Evolutionary conservation across 129 eudicot genomes (phyloP), one percentile per base, ranked within the genome.

Genomic region (Flaveria brownii): DNA sequence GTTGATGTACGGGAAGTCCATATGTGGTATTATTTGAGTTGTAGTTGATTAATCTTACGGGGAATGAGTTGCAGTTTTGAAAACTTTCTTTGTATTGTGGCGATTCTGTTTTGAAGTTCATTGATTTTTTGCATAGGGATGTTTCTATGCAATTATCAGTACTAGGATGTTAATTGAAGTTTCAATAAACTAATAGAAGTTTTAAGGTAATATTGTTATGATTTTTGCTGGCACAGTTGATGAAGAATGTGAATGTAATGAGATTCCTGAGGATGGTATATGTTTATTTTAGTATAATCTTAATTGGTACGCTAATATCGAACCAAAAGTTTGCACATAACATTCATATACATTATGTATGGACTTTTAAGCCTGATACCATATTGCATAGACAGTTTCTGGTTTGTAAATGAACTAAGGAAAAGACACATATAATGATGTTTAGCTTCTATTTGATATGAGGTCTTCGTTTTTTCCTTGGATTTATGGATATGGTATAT

Each of bases 51-150:
- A 30, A 30, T 3, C 5, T 2, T 0, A 30, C 36, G 36, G 36
- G 36, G 36, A 30, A 3, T 30, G 36, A 30, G 36, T 30, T 30
- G 36, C 20, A 42, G 56, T 62, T 45, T 25, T 62, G 49, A 46
- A 28, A 62, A 47, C 16, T 47, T 63, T 20, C 1, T 36, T 76
- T 59, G n/a, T 59, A 15, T 72, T 39, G 49, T 42, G 23, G 73
- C 9, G 56, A 45, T 26, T 70, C 22, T 67, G 73, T 65, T 17
- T 57, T 20, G 8, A 79, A 57, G 59, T 70, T 70, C 41, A 3
- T 12, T 41, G 23, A 62, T 49, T 36, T 72, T 47, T 36, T 79
- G 72, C 36, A 4, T 79, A 71, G 73, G 77, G 55, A 30, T 71
- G 7, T 62, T 39, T 41, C 2, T 78, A 9, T 42, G 43, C 28